Conservation (phyloP, 2,329 filamentous ascomycete genomes). For the Phyllosticta citribraziliensis region DNA sequence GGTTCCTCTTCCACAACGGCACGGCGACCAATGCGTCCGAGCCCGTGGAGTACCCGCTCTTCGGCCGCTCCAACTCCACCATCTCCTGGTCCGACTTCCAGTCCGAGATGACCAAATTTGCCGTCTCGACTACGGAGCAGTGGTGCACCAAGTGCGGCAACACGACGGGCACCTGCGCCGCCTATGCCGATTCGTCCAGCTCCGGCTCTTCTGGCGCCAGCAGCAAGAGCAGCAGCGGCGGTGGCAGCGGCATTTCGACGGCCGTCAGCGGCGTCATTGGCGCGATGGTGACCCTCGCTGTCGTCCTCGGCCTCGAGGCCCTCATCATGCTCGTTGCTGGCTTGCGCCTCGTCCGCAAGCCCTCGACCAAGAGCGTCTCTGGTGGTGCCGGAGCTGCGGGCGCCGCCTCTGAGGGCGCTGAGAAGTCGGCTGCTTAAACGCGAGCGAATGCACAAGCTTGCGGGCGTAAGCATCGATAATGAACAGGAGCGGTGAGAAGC, state of each 20-base stretch:
- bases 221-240: conserved; percentile 13
- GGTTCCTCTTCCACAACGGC: conserved; percentile 56
- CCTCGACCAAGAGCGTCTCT: not conserved
- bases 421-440: not conserved
- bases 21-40: conserved; percentile 37
- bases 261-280: conserved; percentile 75
- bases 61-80: conserved; percentile 45
- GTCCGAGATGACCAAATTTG: conserved; percentile 52
- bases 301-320: conserved; percentile 36
- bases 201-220: conserved; percentile 11
- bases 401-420: not conserved
- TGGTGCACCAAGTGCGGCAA: conserved; percentile 76
- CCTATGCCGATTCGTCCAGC: conserved; percentile 23
- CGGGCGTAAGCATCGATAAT: not conserved
- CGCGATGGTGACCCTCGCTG: conserved; percentile 56
- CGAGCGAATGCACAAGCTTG: not conserved
- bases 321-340: conserved; percentile 12
- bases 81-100: conserved; percentile 64
- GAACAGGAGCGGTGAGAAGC: not conserved
- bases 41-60: conserved; percentile 49
- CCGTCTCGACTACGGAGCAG: conserved; percentile 51
- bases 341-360: conserved; percentile 11
- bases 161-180: conserved; percentile 55
- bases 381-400: not conserved
- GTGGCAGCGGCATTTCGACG: conserved; percentile 47